Conservation (phyloP, 306 rosid species). For the Prunus davidiana region DNA sequence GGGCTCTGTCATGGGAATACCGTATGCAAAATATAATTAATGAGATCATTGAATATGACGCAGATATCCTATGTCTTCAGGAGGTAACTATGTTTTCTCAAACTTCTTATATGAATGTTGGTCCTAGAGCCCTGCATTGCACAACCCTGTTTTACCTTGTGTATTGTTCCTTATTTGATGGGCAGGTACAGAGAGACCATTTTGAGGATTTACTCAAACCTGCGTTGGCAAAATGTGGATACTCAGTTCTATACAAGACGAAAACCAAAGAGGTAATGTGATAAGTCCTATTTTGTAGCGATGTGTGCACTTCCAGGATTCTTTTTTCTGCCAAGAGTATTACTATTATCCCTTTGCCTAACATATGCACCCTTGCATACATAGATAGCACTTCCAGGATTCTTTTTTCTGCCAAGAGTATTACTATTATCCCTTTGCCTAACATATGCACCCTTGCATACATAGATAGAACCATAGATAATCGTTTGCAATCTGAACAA, state of each 20-base stretch:
- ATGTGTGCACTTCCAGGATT: neutral
- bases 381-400: neutral
- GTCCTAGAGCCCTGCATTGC: neutral
- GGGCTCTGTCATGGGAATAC: conserved; percentile 40
- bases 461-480: neutral
- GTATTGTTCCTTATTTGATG: neutral
- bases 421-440: neutral
- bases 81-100: conserved; percentile 27
- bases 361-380: neutral
- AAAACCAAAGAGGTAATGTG: conserved; percentile 15
- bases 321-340: neutral
- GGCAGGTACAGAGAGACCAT: conserved; percentile 38
- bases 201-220: conserved; percentile 34
- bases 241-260: conserved; percentile 28
- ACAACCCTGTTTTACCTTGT: neutral
- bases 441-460: neutral
- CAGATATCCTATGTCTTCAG: conserved; percentile 44
- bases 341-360: neutral
- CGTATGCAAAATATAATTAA: conserved; percentile 25
- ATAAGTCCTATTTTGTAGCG: neutral
- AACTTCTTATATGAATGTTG: neutral
- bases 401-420: neutral
- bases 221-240: conserved; percentile 28
- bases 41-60: conserved; percentile 30
- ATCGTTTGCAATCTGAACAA: too few species aligned